Base-by-base conservation (phyloP, 345 rosid genomes). In the Pugionium cornutum region DNA sequence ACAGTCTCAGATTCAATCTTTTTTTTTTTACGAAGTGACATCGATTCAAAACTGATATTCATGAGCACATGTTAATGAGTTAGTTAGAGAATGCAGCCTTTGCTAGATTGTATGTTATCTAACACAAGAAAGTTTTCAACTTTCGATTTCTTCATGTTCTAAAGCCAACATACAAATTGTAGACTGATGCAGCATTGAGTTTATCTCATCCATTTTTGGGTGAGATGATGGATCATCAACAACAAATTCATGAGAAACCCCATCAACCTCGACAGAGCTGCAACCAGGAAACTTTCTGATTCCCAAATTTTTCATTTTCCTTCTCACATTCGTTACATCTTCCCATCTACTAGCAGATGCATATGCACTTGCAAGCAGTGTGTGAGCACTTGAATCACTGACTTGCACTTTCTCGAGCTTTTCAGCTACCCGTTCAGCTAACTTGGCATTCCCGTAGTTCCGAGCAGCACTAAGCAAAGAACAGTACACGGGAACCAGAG, bases 391-490 rank as follows among this genome's bases (percentile, higher is more conserved):
- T 0, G 91, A 79, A 68, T 84, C 85, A 46, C 76, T 70, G 34
- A 84, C 76, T 72, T 79, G 79, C 65, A 84, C 70, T 64, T 67
- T 73, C 61, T 63, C 77, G 1, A 87, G 84, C 63, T 62, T 69
- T 48, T 69, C 43, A 25, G 80, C 91, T 45, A 84, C 47, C n/a
- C 88, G 59, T 73, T 89, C 86, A 5, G 85, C 94, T 65, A 87
- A 71, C 63, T 75, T 64, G 3, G 85, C 77, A 68, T 89, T 83
- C 36, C 83, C 77, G 56, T 87, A 80, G 59, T 69, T 73, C 47
- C 89, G 76, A 61, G 95, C 89, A 71, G 91, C 86, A 64, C 95
- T 85, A 8, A 87, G 89, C 54, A 89, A 48, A 56, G 95, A 79
- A 10, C 95, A 83, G 60, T 85, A 87, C 47, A 89, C 77, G 0